Evolutionary conservation across 2,329 filamentous ascomycete species (phyloP), one percentile per base, ranked within the genome.

Genomic region (Fusarium sp.): DNA sequence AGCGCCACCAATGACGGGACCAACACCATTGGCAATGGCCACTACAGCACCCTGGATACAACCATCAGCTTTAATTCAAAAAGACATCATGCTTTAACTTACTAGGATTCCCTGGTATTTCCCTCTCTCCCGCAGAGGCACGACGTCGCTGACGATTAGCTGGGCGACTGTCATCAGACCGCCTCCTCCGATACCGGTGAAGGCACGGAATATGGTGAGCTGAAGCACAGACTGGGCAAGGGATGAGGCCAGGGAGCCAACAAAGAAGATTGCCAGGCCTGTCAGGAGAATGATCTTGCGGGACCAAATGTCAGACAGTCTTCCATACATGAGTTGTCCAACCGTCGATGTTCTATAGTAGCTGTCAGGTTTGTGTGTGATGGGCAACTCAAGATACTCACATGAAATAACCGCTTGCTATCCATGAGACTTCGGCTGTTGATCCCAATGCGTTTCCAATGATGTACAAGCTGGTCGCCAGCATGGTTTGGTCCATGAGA

Each of bases 111-210:
- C 93, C 80, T 95, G 93, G 88, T 92, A 95, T 20, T 92, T 88
- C 1, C 93, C 93, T 65, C 93, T 85, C 68, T 94, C 89, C 6
- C 92, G 85, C 25, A 95, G 83, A 0, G 92, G 88, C 1, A 95
- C 88, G 14, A 94, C 86, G 80, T 95, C 93, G 70, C 90, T 92
- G 75, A 95, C 83, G 68, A 95, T 84, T 40, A 95, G 92, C 63
- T 88, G 90, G 10, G 91, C 90, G 52, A 94, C 90, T 0, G 91
- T 91, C 57, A 90, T 91, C 86, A 94, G 90, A 3, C 93, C 93
- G 2, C 91, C 92, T 12, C 92, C 93, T 22, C 93, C 93, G 65
- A 94, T 88, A 57, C 84, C 83, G 9, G 83, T 85, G 32, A 85
- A 81, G 33, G 81, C 81, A 4, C 84, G 83, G 56, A 85, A 85